Conservation (phyloP, 192 early-diverging fungal species). For the Cladochytrium replicatum region DNA sequence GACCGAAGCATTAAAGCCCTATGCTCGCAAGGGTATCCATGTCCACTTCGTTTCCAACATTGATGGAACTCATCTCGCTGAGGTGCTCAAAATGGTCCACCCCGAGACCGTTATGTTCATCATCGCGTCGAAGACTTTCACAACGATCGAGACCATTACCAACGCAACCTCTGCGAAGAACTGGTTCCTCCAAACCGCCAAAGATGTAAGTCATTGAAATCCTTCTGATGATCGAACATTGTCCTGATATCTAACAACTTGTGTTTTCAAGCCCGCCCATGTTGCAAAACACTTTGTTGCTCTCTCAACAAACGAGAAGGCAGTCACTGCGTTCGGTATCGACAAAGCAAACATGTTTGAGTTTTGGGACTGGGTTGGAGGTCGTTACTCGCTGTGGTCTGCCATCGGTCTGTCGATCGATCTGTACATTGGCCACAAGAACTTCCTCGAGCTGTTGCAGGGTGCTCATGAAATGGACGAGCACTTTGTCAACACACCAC, state of each 20-base stretch:
- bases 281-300: slow-evolving; percentile 99
- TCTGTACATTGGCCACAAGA: slow-evolving; percentile 88
- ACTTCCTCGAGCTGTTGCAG: slow-evolving; percentile 80
- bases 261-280: slow-evolving; percentile 35
- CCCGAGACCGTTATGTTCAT: slow-evolving; percentile 90
- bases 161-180: slow-evolving; percentile 88
- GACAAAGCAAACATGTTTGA: slow-evolving; percentile 97
- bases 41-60: slow-evolving; percentile 98
- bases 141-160: slow-evolving; percentile 97
- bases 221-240: too few relatives aligned
- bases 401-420: slow-evolving; percentile 97
- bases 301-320: slow-evolving; percentile 87
- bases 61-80: slow-evolving; percentile 95
- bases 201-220: slow-evolving; percentile 58
- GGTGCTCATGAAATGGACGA: slow-evolving; percentile 96
- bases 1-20: slow-evolving; percentile 93
- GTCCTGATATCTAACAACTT: too few relatives aligned
- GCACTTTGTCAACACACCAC: slow-evolving; percentile 82
- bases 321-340: slow-evolving; percentile 87
- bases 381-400: slow-evolving; percentile 98
- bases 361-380: slow-evolving; percentile 99
- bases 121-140: slow-evolving; percentile 96
- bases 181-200: slow-evolving; percentile 83
- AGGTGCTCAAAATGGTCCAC: slow-evolving; percentile 75
- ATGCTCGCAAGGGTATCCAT: slow-evolving; percentile 63